Evolutionary conservation across 108 stramenopile genomes (phyloP).

Genomic region (Cyclostephanos tholiformis): DNA sequence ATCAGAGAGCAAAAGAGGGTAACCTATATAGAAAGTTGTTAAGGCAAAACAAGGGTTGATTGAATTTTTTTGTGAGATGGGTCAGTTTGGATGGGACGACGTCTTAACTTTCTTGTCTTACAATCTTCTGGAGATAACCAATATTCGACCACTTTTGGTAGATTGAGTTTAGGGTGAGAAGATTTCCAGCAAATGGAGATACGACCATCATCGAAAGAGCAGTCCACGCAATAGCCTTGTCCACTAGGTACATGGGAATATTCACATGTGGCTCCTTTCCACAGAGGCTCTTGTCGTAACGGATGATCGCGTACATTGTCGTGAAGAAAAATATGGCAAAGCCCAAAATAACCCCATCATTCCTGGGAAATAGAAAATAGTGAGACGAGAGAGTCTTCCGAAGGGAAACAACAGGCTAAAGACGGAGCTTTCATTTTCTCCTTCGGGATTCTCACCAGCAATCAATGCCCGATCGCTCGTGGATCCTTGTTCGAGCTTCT

Average conservation of each 20-base stretch:
- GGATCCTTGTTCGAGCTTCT: conserved; percentile 3
- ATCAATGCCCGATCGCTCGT: conserved; percentile 6
- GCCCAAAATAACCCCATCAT: background rate
- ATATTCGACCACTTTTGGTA: too few relatives aligned
- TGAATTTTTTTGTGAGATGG: background rate
- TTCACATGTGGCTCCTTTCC: background rate
- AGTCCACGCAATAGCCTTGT: conserved; percentile 5
- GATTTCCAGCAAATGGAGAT: conserved; percentile 8
- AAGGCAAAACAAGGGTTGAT: background rate
- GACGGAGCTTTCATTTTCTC: background rate
- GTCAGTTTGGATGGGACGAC: too few relatives aligned
- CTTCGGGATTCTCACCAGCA: background rate
- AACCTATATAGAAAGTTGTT: background rate
- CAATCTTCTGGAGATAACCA: too few relatives aligned
- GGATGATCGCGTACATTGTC: background rate
- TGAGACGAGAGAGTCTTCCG: background rate
- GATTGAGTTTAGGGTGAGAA: too few relatives aligned
- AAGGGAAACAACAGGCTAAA: background rate
- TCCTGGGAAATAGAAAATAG: background rate
- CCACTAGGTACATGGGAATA: conserved; percentile 6
- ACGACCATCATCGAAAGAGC: conserved; percentile 10
- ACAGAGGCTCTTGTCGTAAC: background rate
- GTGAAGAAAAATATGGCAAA: conserved; percentile 1
- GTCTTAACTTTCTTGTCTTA: too few relatives aligned
- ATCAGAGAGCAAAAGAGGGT: background rate